Evolutionary conservation across 495 filamentous ascomycete genomes (phyloP), one percentile per base, ranked within the genome.

Genomic region (Podospora fimiseda): DNA sequence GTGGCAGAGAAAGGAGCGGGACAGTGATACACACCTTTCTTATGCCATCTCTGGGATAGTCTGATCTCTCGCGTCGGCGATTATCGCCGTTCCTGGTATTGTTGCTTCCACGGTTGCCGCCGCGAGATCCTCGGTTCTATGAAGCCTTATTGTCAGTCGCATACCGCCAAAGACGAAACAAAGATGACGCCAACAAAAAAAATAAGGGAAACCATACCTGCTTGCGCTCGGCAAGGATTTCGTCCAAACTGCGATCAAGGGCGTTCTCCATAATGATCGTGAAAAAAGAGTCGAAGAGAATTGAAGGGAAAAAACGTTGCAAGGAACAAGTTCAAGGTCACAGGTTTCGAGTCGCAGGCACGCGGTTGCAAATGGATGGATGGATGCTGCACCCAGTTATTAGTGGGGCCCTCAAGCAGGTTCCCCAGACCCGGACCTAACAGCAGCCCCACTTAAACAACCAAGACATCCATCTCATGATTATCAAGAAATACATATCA

Each of bases 241-340:
- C 88, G 67, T 92, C 88, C 43, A 93, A 77, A 64, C 83, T 85
- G 65, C 86, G 85, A 70, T 93, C 88, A 81, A 93, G 60, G 37
- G 24, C 47, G 24, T 43, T 33, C 11, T 51, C 48, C 59, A 62
- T 66, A 9, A 14, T 65, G 46, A n/a, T n/a, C n/a, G n/a, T n/a
- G n/a, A n/a, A n/a, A n/a, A n/a, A n/a, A n/a, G n/a, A n/a, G n/a
- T n/a, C n/a, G n/a, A n/a, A n/a, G n/a, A n/a, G n/a, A n/a, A n/a
- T n/a, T n/a, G n/a, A n/a, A n/a, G n/a, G n/a, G n/a, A n/a, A n/a
- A n/a, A n/a, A n/a, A n/a, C n/a, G 27, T 33, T 33, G 27, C 5
- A 33, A 33, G 27, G 11, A 33, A 5, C 27, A 33, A 33, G 6
- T 33, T 11, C 6, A 11, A 33, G 11, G 27, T 11, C 27, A 11